A percentile compares a stretch with the other conserved stretches of the same genome.
Evolutionary conservation across 108 stramenopile species (phyloP).

Genomic region (Cyclotella cryptica): DNA sequence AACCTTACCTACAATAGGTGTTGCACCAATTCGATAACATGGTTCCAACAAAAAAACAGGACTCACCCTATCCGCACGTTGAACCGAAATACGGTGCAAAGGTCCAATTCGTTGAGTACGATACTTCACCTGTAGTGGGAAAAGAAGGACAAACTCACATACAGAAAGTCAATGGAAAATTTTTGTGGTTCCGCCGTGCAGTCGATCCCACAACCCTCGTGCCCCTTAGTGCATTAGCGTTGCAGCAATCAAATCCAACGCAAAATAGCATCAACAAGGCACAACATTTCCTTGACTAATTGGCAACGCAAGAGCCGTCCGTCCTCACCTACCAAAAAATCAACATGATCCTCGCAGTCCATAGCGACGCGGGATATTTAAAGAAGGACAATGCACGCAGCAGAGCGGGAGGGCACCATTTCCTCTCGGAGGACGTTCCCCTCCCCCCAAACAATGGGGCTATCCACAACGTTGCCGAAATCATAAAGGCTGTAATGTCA

Average conservation of each 20-base stretch:
- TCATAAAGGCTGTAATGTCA: slow-evolving; percentile 33
- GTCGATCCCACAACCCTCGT: slow-evolving; percentile 32
- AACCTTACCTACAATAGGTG: slow-evolving; percentile 54
- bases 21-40: slow-evolving; percentile 45
- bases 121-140: slow-evolving; percentile 24
- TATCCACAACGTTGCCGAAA: slow-evolving; percentile 34
- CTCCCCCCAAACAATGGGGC: slow-evolving; percentile 37
- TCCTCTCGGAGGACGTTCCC: slow-evolving; percentile 20
- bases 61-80: slow-evolving; percentile 41
- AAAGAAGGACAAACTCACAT: slow-evolving; percentile 25
- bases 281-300: slow-evolving; percentile 56
- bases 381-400: slow-evolving; percentile 13
- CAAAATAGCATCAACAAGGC: slow-evolving; percentile 17
- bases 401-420: slow-evolving; percentile 48
- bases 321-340: slow-evolving; percentile 45
- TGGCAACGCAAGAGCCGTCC: slow-evolving; percentile 54
- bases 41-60: slow-evolving; percentile 36
- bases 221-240: slow-evolving; percentile 1
- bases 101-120: slow-evolving; percentile 35
- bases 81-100: slow-evolving; percentile 53
- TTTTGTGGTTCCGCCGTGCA: slow-evolving; percentile 55
- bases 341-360: slow-evolving; percentile 39
- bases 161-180: slow-evolving; percentile 51
- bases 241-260: slow-evolving; percentile 36
- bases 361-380: slow-evolving; percentile 12